Percentiles rank a stretch among this genome's conserved stretches.
Conservation (phyloP, 805 yeast species). For the Metschnikowia peoriensis region DNA sequence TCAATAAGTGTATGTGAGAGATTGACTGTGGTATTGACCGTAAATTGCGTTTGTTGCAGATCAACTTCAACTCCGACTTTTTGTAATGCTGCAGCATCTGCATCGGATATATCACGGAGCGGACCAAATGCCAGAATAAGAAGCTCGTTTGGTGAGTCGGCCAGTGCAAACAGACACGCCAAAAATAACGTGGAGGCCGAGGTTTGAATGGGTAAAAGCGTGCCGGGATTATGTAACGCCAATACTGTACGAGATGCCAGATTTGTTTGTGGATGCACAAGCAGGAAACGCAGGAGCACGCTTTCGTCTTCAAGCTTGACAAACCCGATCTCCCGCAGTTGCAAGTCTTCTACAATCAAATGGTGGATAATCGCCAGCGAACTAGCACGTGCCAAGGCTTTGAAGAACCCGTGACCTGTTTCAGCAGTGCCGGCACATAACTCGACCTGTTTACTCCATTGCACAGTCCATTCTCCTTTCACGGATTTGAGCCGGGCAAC, state of each 20-base stretch:
- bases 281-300: not conserved
- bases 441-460: conserved; percentile 43
- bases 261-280: conserved; percentile 2
- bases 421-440: conserved; percentile 13
- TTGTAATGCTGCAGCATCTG: conserved; percentile 17
- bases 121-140: conserved; percentile 26
- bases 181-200: conserved; percentile 35
- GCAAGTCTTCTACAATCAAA: conserved; percentile 51
- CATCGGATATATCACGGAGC: conserved; percentile 16
- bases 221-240: conserved; percentile 23
- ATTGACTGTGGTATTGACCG: conserved; percentile 28
- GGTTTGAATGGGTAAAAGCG: conserved; percentile 31
- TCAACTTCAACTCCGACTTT: conserved; percentile 23
- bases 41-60: conserved; percentile 25
- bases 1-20: conserved; percentile 25
- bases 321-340: conserved; percentile 36
- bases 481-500: conserved; percentile 49
- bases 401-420: conserved; percentile 34
- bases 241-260: conserved; percentile 9
- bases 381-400: conserved; percentile 40
- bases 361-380: conserved; percentile 51
- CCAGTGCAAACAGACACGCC: conserved; percentile 25
- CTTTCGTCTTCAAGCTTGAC: conserved; percentile 14
- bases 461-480: conserved; percentile 55
- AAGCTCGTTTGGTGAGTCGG: conserved; percentile 22